Base-by-base conservation (phyloP, 2,329 filamentous ascomycete genomes). In the Botrytis squamosa region DNA sequence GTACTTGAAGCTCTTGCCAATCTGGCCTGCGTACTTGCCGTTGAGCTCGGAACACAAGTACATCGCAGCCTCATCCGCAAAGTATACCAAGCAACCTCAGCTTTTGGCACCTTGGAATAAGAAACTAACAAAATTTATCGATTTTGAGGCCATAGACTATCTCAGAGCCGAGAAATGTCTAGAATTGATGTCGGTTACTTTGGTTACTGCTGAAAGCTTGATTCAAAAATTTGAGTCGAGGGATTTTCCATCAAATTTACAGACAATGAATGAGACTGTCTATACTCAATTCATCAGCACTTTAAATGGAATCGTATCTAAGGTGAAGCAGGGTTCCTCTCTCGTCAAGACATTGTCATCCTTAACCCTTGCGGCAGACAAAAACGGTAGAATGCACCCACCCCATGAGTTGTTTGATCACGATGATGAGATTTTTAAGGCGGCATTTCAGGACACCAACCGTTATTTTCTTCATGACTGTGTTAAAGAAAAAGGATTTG, bases 31-130 rank as follows among this genome's bases (percentile, higher is more conserved):
- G 3, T 57, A 59, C 16, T 1, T 29, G 42, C 62, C 67, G 14
- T 44, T 49, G 4, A 44, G 20, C 12, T 14, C 42, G 2, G 22
- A 29, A 20, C 8, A 20, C 20, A 70, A 25, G 25, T 57, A 38
- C 33, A 75, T 62, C 49, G 75, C 64, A 49, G 71, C 72, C 76
- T 77, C 20, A 70, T 68, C 6, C 33, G 76, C 77, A 16, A 73
- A 71, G 40, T 67, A 77, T 36, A 75, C 76, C 4, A 67, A 62
- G 29, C 66, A 77, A 72, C 52, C 52, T 42, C 66, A 64, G 36
- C 71, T 80, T 62, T 49, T 78, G 20, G 76, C 78, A 46, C 77
- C 78, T 29, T 78, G 75, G 74, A 76, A 79, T 46, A 76, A 75
- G 65, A 69, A 76, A n/a, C 63, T 66, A 14, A 20, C 36, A 52